These are phyloP conservation scores for Lentithecium fluviatile DNA, from an alignment of 495 filamentous ascomycete genomes.

Conservation along the genomic window DNA sequence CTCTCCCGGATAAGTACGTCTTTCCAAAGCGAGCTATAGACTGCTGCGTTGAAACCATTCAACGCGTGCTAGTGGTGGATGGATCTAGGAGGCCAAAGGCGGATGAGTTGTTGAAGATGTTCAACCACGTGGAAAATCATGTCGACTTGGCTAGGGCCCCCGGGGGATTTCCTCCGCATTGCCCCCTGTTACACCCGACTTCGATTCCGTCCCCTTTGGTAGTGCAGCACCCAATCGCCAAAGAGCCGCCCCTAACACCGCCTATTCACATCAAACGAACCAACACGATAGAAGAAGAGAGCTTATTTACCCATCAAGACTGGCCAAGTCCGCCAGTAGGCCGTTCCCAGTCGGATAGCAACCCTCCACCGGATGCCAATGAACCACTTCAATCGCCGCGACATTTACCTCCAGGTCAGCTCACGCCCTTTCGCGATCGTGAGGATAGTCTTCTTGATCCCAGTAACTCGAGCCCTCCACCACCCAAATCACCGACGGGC, in stretches of 20 bases:
- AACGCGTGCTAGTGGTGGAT: neutral
- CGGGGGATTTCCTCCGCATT: neutral
- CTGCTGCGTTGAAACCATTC: slow-evolving; percentile 1
- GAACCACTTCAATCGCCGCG: neutral
- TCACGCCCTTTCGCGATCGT: neutral
- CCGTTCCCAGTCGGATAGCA: neutral
- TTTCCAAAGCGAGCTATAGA: neutral
- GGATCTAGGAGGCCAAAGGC: slow-evolving; percentile 5
- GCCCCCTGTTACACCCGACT: neutral
- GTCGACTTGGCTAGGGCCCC: neutral
- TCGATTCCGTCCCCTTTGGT: too few species aligned
- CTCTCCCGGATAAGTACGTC: neutral
- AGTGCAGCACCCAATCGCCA: too few species aligned
- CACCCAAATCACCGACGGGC: too few species aligned
- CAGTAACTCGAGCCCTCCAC: neutral
- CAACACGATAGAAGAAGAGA: neutral
- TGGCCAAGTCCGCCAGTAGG: neutral
- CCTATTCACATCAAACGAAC: neutral
- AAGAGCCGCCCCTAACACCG: too few species aligned
- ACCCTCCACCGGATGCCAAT: neutral
- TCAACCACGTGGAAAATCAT: slow-evolving; percentile 3
- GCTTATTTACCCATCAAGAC: neutral
- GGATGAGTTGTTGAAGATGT: neutral
- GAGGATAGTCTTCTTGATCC: neutral
- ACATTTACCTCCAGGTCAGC: neutral